Percentiles rank a stretch among this genome's conserved stretches.
Evolutionary conservation across 2,329 filamentous ascomycete species (phyloP).

Genomic region (Fusarium sp.): DNA sequence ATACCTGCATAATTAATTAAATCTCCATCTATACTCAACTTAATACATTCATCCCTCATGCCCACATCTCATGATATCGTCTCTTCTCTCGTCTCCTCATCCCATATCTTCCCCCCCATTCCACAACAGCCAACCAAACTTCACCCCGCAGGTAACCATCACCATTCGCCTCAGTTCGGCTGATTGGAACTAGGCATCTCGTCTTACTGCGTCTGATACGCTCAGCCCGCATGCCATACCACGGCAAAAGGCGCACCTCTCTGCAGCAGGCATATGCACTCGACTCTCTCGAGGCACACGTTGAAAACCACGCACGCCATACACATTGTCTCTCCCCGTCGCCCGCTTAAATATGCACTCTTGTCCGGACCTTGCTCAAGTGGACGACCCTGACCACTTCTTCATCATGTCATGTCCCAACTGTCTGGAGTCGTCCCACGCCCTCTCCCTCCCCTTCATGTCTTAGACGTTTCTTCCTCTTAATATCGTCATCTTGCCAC

Average conservation of each 20-base stretch:
- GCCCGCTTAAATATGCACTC: conserved; percentile 38
- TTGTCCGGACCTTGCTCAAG: conserved; percentile 21
- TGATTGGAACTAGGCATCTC: conserved; percentile 39
- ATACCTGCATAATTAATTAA: neutral
- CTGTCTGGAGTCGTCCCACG: conserved; percentile 24
- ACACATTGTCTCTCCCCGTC: neutral
- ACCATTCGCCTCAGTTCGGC: conserved; percentile 32
- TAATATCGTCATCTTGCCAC: neutral
- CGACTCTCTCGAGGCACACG: conserved; percentile 28
- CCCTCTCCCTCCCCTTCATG: conserved; percentile 29
- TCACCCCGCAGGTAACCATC: conserved; percentile 28
- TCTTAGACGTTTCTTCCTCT: conserved; percentile 5
- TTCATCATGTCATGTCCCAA: conserved; percentile 25
- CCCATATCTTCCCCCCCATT: conserved; percentile 18
- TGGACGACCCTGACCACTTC: conserved; percentile 10
- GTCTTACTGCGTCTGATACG: conserved; percentile 26
- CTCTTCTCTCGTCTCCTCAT: neutral
- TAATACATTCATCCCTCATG: neutral
- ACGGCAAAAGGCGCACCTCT: conserved; percentile 14
- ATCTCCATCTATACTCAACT: neutral
- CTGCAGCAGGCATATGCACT: conserved; percentile 41
- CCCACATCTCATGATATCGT: neutral
- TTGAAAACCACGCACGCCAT: conserved; percentile 6
- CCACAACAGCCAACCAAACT: conserved; percentile 23
- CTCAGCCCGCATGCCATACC: conserved; percentile 16